Conservation (phyloP, 2,329 filamentous ascomycete genomes). For the Fusarium domesticum region DNA sequence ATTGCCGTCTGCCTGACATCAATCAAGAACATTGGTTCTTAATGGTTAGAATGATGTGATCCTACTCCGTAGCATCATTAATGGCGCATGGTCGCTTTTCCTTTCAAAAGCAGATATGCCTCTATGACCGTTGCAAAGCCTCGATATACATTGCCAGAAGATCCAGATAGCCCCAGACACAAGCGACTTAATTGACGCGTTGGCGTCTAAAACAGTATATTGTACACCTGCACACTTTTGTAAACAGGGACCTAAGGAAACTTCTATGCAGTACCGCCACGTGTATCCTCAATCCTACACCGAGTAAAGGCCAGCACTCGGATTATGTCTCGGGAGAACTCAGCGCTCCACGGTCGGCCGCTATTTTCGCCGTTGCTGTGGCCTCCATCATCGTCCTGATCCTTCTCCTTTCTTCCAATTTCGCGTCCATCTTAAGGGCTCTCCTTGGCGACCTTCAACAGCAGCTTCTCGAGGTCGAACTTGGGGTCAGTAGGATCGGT, state of each 20-base stretch:
- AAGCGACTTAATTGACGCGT: slow-evolving; percentile 22
- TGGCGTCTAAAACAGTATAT: slow-evolving; percentile 50
- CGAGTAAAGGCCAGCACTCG: slow-evolving; percentile 32
- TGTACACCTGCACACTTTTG: slow-evolving; percentile 53
- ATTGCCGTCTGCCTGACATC: too few relatives aligned
- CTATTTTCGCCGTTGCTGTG: slow-evolving; percentile 24
- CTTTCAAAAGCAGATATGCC: background rate
- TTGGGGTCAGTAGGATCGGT: slow-evolving; percentile 76
- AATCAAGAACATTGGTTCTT: too few relatives aligned
- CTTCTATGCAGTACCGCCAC: slow-evolving; percentile 48
- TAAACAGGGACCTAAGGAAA: slow-evolving; percentile 45
- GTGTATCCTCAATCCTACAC: slow-evolving; percentile 41
- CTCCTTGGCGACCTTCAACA: slow-evolving; percentile 60
- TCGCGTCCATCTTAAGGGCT: slow-evolving; percentile 42
- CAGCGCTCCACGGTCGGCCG: slow-evolving; percentile 24
- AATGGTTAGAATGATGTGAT: background rate
- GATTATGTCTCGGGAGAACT: slow-evolving; percentile 27
- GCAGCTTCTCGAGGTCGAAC: slow-evolving; percentile 87
- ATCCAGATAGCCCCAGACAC: slow-evolving; percentile 8
- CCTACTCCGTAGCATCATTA: background rate
- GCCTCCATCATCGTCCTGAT: slow-evolving; percentile 27
- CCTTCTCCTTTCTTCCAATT: slow-evolving; percentile 23
- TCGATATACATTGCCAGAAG: background rate
- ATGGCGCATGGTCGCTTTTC: background rate
- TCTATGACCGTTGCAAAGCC: too few relatives aligned